These are phyloP conservation scores for Coemansia sp. DNA, from an alignment of 192 early-diverging fungal genomes.

Conservation along the genomic window DNA sequence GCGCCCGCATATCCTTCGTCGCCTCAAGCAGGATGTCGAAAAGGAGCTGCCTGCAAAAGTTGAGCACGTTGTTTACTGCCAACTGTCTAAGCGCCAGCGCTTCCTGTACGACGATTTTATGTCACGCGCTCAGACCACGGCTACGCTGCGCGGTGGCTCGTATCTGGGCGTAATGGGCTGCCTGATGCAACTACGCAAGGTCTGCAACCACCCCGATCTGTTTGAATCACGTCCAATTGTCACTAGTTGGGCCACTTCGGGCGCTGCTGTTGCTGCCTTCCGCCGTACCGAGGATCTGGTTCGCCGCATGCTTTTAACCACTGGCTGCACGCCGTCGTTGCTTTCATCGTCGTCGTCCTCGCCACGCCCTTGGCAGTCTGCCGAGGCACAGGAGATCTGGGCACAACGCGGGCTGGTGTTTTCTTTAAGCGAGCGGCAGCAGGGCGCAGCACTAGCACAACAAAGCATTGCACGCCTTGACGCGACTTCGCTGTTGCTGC, in stretches of 20 bases:
- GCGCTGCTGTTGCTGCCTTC: constrained; percentile 58
- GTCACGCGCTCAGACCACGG: constrained; percentile 76
- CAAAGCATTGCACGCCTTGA: constrained; percentile 8
- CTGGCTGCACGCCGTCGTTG: constrained; percentile 1
- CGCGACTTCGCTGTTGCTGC: constrained; percentile 20
- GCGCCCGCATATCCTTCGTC: constrained; percentile 83
- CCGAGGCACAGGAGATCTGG: background rate
- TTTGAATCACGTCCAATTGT: constrained; percentile 70
- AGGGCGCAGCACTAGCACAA: background rate
- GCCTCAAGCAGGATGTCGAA: constrained; percentile 96
- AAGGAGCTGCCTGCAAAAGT: constrained; percentile 90
- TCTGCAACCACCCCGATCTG: constrained; percentile 92
- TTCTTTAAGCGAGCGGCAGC: background rate
- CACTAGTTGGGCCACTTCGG: constrained; percentile 66
- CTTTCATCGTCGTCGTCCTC: too few species aligned
- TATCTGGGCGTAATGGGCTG: constrained; percentile 76
- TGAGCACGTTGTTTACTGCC: constrained; percentile 79
- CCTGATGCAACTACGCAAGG: constrained; percentile 94
- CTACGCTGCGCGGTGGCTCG: constrained; percentile 67
- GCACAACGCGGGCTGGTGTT: constrained; percentile 19
- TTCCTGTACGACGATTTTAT: constrained; percentile 73
- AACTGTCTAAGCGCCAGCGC: constrained; percentile 65
- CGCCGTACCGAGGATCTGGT: constrained; percentile 60
- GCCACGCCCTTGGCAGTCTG: background rate
- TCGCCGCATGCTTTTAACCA: constrained; percentile 34